These are phyloP conservation scores for Acidiella bohemica DNA, from an alignment of 495 filamentous ascomycete species.

Conservation along the genomic window DNA sequence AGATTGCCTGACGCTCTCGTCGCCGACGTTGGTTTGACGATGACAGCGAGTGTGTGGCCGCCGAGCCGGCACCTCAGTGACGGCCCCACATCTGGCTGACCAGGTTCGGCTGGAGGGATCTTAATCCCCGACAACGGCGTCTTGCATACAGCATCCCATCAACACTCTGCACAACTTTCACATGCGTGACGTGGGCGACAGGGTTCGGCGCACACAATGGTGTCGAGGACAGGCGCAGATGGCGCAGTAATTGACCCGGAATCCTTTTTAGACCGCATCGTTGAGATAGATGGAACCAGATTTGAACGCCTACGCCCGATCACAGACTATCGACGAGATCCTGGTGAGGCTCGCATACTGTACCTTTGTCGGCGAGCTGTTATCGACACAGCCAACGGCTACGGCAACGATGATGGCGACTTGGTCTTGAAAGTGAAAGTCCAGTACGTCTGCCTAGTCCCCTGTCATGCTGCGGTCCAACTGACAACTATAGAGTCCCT, in stretches of 20 bases:
- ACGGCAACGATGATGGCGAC: not conserved
- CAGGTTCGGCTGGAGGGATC: too few relatives aligned
- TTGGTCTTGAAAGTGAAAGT: slow-evolving; percentile 15
- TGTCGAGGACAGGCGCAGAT: not conserved
- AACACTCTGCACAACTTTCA: too few relatives aligned
- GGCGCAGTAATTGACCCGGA: not conserved
- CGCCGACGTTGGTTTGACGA: too few relatives aligned
- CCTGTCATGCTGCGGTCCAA: not conserved
- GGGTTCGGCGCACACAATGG: too few relatives aligned
- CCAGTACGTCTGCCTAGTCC: too few relatives aligned
- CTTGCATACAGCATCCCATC: too few relatives aligned
- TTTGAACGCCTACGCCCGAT: slow-evolving; percentile 10
- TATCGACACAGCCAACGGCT: not conserved
- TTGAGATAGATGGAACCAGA: slow-evolving; percentile 3
- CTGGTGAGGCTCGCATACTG: slow-evolving; percentile 13
- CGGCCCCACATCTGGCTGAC: too few relatives aligned
- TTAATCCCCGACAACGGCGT: too few relatives aligned
- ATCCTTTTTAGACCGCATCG: slow-evolving; percentile 2
- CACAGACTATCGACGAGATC: slow-evolving; percentile 14
- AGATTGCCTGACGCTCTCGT: too few relatives aligned
- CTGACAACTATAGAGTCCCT: slow-evolving; percentile 11
- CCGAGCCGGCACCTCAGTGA: too few relatives aligned
- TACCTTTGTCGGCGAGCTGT: slow-evolving; percentile 1
- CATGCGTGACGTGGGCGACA: too few relatives aligned
- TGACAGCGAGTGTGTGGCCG: too few relatives aligned